Evolutionary conservation across 2,329 filamentous ascomycete species (phyloP), one percentile per base, ranked within the genome.

Genomic region (Coniochaeta sp.): DNA sequence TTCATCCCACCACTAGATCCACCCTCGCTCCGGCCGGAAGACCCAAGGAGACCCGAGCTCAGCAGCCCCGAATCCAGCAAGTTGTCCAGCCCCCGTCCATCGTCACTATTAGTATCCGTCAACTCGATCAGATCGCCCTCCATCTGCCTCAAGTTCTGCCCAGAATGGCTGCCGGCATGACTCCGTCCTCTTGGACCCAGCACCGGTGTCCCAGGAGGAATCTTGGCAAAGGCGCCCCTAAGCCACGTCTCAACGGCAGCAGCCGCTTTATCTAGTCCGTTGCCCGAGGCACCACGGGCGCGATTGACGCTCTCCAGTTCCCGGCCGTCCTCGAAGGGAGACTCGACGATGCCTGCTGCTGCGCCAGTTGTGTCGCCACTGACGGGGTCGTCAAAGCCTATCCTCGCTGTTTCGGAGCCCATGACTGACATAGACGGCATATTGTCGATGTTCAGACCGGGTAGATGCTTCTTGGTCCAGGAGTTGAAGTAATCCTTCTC

Each of bases 191-290:
- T 51, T 22, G 63, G 56, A 4, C 71, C 70, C n/a, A 73, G 55
- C 24, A 71, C 67, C 1, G 78, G 77, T n/a, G 78, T 79, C 18
- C 69, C 67, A 1, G 78, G 75, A 4, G 26, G 6, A 4, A 79
- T 76, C 62, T 85, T 85, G 6, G 78, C 74, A 54, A 90, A 89
- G 32, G 95, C 84, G 56, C 90, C 89, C 54, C 91, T 79, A 53
- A 97, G 75, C 91, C 94, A 99, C 1, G 85, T 87, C 69, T 97
- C 94, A 27, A 97, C 85, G 3, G 87, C 86, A 6, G 89, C 87
- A 1, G 91, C 91, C 9, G 95, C 85, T 56, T 91, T 88, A 61
- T 96, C 91, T 3, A 97, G 72, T 1, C 78, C 74, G 3, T 69
- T 75, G 13, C 77, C 76, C 9, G 26, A 31, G 9, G n/a, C 45